Conservation (phyloP, 2,329 filamentous ascomycete genomes). For the Colletotrichum falcatum region DNA sequence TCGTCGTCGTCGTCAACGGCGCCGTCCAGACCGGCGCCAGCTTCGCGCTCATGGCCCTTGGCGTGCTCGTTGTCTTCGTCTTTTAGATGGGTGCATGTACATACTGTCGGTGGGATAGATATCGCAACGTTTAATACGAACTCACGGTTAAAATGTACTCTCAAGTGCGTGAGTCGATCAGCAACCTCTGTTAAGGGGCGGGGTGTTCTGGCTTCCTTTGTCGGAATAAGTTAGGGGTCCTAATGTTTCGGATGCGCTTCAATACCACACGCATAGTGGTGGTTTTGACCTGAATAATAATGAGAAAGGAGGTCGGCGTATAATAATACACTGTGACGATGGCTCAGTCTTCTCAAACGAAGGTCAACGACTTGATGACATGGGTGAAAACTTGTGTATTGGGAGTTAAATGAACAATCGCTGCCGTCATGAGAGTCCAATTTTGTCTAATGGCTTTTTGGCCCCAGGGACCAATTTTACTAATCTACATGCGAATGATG, state of each 20-base stretch:
- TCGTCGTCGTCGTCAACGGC: constrained; percentile 24
- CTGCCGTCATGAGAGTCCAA: constrained; percentile 1
- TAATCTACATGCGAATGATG: constrained; percentile 26
- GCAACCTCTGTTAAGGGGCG: background rate
- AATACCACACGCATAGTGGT: no score
- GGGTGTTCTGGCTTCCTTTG: background rate
- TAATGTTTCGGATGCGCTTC: no score
- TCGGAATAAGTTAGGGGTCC: background rate
- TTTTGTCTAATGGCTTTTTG: constrained; percentile 13
- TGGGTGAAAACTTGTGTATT: background rate
- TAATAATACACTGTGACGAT: background rate
- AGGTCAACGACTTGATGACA: background rate
- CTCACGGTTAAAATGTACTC: no score
- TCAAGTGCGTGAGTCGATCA: background rate
- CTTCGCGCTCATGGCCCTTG: constrained; percentile 34
- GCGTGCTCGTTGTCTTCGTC: constrained; percentile 19
- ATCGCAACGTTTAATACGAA: background rate
- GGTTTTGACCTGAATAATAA: background rate
- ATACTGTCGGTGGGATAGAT: background rate
- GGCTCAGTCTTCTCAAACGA: background rate
- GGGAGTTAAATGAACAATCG: background rate
- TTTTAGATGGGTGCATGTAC: background rate
- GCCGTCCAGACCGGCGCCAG: constrained; percentile 33
- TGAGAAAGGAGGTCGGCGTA: no score
- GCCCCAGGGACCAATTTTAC: constrained; percentile 7